Evolutionary conservation across 2,329 filamentous ascomycete species (phyloP).

Genomic region (Epichloe baconii): DNA sequence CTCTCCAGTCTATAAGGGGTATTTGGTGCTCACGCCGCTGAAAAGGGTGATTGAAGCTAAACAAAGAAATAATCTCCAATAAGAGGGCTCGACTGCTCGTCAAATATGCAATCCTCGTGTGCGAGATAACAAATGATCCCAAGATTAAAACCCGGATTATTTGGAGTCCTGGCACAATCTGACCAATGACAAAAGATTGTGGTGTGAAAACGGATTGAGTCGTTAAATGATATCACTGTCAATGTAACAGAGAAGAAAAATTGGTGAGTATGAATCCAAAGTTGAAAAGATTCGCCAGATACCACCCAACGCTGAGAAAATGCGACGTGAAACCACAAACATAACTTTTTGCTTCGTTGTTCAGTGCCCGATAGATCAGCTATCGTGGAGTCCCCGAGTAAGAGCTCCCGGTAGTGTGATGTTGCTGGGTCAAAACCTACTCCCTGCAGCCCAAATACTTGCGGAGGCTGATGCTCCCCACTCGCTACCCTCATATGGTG

Average conservation of each 20-base stretch:
- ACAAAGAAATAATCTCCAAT: constrained; percentile 3
- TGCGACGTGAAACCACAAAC: constrained; percentile 8
- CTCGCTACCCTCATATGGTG: constrained; percentile 85
- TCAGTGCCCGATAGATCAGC: constrained; percentile 5
- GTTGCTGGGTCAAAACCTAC: constrained; percentile 35
- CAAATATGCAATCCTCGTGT: background rate
- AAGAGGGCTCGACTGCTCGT: constrained; percentile 10
- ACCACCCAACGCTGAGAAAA: constrained; percentile 4
- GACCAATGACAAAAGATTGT: background rate
- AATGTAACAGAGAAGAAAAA: background rate
- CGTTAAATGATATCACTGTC: background rate
- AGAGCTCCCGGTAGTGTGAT: background rate
- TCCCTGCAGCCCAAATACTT: constrained; percentile 65
- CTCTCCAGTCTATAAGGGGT: constrained; percentile 25
- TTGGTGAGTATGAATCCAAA: constrained; percentile 13
- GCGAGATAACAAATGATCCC: background rate
- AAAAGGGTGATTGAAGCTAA: constrained; percentile 3
- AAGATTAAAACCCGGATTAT: background rate
- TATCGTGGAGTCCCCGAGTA: constrained; percentile 10
- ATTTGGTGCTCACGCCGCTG: constrained; percentile 21
- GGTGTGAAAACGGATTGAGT: background rate
- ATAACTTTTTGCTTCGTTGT: constrained; percentile 6
- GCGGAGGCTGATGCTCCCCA: constrained; percentile 77
- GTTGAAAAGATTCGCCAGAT: constrained; percentile 1
- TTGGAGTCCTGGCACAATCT: background rate